These are phyloP conservation scores for Prinsepia uniflora DNA, from an alignment of 306 rosid genomes.

Conservation along the genomic window DNA sequence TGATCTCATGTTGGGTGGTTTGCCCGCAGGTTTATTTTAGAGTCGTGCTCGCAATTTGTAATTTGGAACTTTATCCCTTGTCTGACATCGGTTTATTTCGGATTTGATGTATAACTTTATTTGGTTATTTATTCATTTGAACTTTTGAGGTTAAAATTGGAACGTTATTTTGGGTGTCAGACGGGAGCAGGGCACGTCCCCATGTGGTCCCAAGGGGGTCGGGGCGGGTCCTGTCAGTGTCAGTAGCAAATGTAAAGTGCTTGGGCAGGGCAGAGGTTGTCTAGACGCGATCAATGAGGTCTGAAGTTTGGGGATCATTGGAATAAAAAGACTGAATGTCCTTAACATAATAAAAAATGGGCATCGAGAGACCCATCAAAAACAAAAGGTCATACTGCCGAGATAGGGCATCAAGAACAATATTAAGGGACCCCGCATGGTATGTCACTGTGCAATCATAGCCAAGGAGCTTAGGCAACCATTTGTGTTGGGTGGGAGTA, in stretches of 20 bases:
- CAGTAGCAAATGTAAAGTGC: background rate
- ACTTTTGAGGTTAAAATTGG: no score
- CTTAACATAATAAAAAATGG: fast-evolving
- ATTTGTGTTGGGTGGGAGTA: background rate
- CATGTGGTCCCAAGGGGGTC: no score
- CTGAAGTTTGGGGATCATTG: fast-evolving
- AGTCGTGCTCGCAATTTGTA: no score
- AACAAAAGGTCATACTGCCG: background rate
- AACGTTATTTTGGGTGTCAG: no score
- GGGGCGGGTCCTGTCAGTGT: no score
- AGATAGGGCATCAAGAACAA: fast-evolving
- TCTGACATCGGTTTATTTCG: no score
- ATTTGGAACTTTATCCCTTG: no score
- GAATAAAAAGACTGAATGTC: fast-evolving
- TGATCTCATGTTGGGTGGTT: no score
- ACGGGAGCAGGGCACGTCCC: no score
- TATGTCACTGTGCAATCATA: background rate
- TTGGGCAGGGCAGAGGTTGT: fast-evolving
- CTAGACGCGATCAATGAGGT: background rate
- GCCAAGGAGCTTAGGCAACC: background rate
- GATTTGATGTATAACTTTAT: no score
- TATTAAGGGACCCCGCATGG: fast-evolving
- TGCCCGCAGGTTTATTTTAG: no score
- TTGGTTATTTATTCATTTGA: no score
- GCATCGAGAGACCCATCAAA: background rate